phyloP scores from a whole-genome alignment of 805 yeast species.

The Clavispora phyllophila region DNA sequence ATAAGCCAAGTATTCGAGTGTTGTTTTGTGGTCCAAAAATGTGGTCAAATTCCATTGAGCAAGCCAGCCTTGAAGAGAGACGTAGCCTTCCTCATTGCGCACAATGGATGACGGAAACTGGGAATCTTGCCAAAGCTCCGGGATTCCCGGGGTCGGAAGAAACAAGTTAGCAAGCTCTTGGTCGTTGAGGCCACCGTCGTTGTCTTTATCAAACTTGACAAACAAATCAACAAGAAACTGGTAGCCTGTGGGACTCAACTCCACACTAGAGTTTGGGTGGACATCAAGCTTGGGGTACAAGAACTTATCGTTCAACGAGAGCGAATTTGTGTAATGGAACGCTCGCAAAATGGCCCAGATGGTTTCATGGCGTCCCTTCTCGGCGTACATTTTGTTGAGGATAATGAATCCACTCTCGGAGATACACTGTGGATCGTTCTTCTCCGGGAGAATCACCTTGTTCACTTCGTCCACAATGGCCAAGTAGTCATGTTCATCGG shows the following conservation, averaged over 20 bases:
- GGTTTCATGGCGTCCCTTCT: conserved; percentile 91
- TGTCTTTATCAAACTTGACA: conserved; percentile 83
- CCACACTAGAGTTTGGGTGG: conserved; percentile 73
- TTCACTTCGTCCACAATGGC: conserved; percentile 31
- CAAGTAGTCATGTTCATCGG: conserved; percentile 31
- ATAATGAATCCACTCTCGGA: conserved; percentile 71
- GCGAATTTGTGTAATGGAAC: conserved; percentile 87
- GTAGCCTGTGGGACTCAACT: conserved; percentile 87
- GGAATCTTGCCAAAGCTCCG: conserved; percentile 77
- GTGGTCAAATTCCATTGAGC: conserved; percentile 99
- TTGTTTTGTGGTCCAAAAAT: conserved; percentile 73
- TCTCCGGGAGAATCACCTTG: conserved; percentile 26
- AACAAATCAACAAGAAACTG: conserved; percentile 88
- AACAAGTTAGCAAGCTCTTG: conserved; percentile 65
- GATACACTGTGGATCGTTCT: conserved; percentile 38
- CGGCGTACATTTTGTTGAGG: conserved; percentile 78
- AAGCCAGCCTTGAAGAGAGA: conserved; percentile 95
- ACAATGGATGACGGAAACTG: conserved; percentile 87
- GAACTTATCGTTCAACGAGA: conserved; percentile 75
- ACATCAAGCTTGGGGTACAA: conserved; percentile 78
- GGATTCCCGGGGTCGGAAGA: conserved; percentile 90
- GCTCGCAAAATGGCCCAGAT: conserved; percentile 91
- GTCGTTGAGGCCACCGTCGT: conserved; percentile 90
- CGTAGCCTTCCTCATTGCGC: conserved; percentile 82
- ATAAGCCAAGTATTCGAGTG: conserved; percentile 84